These are phyloP conservation scores for Paramecium sexaurelia DNA, from an alignment of 73 alveolate species.

Conservation along the genomic window DNA sequence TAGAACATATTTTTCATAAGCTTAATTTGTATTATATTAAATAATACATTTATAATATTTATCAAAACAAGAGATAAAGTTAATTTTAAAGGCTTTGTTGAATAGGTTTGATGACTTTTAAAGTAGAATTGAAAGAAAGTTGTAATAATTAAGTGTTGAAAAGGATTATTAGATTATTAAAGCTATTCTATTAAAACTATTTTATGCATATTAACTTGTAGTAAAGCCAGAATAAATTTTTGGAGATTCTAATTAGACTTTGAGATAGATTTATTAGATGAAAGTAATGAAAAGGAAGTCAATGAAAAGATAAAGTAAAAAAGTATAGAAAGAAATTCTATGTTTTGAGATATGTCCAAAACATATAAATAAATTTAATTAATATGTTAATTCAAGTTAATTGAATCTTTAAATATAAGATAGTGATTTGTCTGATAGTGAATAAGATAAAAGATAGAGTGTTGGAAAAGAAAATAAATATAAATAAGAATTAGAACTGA, in stretches of 20 bases:
- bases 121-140: background rate
- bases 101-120: background rate
- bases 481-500: background rate
- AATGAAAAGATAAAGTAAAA: background rate
- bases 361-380: background rate
- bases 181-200: background rate
- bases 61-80: background rate
- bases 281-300: background rate
- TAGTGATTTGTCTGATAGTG: constrained; percentile 18
- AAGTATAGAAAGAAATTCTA: background rate
- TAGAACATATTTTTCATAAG: background rate
- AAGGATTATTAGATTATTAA: background rate
- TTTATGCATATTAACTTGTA: background rate
- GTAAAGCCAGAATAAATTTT: background rate
- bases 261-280: background rate
- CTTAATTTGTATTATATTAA: constrained; percentile 4
- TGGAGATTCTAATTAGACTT: background rate
- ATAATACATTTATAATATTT: constrained; percentile 3
- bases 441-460: background rate
- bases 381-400: background rate
- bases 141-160: background rate
- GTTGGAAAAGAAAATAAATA: background rate
- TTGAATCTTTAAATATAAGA: background rate
- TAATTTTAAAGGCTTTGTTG: background rate
- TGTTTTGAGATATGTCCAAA: background rate